Evolutionary conservation across 768 basidiomycete species (phyloP).

Genomic region (Steccherinum ochraceum): DNA sequence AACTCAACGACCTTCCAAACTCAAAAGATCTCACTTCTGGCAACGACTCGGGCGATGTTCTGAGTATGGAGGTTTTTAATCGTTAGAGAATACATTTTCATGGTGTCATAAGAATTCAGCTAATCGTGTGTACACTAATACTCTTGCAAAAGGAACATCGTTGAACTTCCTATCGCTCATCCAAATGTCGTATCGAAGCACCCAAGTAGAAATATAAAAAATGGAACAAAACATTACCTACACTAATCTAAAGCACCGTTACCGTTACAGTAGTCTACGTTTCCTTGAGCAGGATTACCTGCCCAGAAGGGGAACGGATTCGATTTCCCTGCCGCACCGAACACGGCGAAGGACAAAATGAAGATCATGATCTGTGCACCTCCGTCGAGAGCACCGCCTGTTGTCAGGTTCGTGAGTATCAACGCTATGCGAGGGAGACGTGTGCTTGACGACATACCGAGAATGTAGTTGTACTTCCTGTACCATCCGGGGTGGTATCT

Average conservation of each 20-base stretch:
- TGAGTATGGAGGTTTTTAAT: no score
- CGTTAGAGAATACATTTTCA: no score
- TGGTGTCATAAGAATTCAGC: no score
- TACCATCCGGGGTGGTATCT: slow-evolving; percentile 60
- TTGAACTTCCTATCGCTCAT: no score
- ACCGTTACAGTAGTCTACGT: slow-evolving; percentile 55
- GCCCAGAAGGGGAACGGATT: slow-evolving; percentile 52
- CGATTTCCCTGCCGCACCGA: slow-evolving; percentile 46
- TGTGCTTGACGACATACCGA: slow-evolving; percentile 26
- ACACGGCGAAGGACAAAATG: slow-evolving; percentile 58
- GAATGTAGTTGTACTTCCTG: slow-evolving; percentile 57
- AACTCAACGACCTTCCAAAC: no score
- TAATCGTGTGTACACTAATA: no score
- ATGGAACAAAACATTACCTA: no score
- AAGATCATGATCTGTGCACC: slow-evolving; percentile 63
- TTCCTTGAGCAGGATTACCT: slow-evolving; percentile 46
- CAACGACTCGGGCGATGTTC: no score
- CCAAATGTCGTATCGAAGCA: no score
- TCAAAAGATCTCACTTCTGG: no score
- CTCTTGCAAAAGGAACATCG: no score
- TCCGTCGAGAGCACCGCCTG: slow-evolving; percentile 54
- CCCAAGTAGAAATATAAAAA: no score
- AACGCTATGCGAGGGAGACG: background rate
- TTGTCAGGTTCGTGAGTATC: background rate
- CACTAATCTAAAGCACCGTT: slow-evolving; percentile 45